phyloP scores from a whole-genome alignment of 1,284 basidiomycete genomes.

The Marasmius oreades region DNA sequence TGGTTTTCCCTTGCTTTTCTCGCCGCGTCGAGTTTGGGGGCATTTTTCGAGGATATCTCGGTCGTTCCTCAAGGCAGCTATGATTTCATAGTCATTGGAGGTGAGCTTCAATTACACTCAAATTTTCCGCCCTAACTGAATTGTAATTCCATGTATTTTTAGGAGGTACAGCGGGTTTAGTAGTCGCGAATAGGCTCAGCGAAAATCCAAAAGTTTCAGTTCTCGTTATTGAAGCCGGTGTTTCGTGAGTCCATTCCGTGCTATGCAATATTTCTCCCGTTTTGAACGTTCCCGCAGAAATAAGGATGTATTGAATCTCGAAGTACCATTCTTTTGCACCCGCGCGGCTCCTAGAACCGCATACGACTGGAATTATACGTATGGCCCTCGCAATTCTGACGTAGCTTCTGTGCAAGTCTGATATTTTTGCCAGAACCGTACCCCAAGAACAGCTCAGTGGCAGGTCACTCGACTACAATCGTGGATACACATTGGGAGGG shows the following conservation, averaged over 20 bases:
- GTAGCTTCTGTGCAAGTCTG: neutral
- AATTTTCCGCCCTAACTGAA: neutral
- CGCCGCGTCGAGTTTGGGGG: neutral
- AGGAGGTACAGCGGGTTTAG: conserved; percentile 8
- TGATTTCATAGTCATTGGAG: neutral
- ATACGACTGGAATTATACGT: conserved; percentile 12
- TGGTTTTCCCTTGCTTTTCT: too few species aligned
- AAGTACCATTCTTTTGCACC: conserved; percentile 6
- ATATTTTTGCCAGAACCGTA: neutral
- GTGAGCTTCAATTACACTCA: neutral
- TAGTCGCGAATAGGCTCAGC: conserved; percentile 39
- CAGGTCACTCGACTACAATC: neutral
- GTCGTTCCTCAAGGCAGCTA: neutral
- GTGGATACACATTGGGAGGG: conserved; percentile 10
- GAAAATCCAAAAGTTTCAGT: conserved; percentile 36
- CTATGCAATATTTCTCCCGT: too few species aligned
- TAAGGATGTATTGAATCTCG: neutral
- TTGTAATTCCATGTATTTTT: too few species aligned
- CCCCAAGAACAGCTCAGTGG: conserved; percentile 4
- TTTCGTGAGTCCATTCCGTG: neutral
- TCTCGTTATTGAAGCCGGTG: conserved; percentile 37
- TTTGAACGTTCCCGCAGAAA: neutral
- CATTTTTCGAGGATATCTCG: neutral
- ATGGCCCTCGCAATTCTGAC: neutral
- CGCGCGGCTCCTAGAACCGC: neutral